phyloP scores from a whole-genome alignment of 1,139 yeast species.

The Yamadazyma taylorii region DNA sequence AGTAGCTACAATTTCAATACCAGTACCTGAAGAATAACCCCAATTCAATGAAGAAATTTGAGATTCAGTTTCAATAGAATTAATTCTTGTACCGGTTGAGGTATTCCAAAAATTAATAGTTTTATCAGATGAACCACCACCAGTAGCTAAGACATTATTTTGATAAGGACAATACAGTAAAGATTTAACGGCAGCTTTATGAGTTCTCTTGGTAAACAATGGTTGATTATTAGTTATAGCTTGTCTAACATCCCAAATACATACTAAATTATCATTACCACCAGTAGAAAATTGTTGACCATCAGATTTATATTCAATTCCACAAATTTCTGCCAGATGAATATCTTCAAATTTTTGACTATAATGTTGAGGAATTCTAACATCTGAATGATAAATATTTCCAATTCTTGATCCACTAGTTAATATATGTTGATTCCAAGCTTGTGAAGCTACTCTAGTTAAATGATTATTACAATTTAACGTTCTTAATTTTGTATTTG shows the following conservation, averaged over 20 bases:
- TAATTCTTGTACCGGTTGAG: conserved; percentile 82
- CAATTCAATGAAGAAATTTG: conserved; percentile 92
- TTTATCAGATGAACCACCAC: conserved; percentile 93
- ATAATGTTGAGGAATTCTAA: conserved; percentile 80
- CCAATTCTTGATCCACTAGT: conserved; percentile 88
- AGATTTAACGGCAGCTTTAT: conserved; percentile 95
- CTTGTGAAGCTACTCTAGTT: conserved; percentile 76
- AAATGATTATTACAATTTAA: conserved; percentile 64
- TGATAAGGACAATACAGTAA: conserved; percentile 95
- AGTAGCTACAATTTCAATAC: conserved; percentile 86
- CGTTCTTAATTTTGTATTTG: conserved; percentile 71
- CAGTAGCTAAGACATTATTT: conserved; percentile 80
- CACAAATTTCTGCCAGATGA: conserved; percentile 92
- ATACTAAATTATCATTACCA: conserved; percentile 91
- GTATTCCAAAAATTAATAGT: conserved; percentile 95
- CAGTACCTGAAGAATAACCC: conserved; percentile 76
- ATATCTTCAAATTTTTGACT: conserved; percentile 49
- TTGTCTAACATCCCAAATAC: conserved; percentile 93
- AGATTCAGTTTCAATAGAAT: conserved; percentile 87
- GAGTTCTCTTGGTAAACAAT: conserved; percentile 72
- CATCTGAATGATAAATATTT: conserved; percentile 85
- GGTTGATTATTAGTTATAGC: conserved; percentile 47
- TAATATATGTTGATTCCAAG: conserved; percentile 82
- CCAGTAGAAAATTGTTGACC: conserved; percentile 89
- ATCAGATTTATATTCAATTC: conserved; percentile 81